These are phyloP conservation scores for Candida dajiaensis DNA, from an alignment of 805 yeast genomes.

Conservation along the genomic window DNA sequence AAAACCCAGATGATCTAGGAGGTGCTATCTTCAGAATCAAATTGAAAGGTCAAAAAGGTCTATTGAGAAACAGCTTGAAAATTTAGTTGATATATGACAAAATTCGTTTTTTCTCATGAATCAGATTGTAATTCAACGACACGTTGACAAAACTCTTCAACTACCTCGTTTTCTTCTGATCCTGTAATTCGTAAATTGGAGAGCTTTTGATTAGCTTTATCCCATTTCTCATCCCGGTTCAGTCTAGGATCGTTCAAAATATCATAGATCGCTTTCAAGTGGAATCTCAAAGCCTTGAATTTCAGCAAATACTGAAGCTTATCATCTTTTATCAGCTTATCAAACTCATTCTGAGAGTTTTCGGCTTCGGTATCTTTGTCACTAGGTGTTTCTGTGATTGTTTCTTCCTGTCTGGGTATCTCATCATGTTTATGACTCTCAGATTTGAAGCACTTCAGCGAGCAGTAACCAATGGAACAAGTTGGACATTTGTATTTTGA, in stretches of 20 bases:
- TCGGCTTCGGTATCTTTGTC: background rate
- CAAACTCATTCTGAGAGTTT: constrained; percentile 19
- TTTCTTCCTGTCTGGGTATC: background rate
- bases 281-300: constrained; percentile 50
- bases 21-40: constrained; percentile 51
- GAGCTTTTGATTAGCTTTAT: constrained; percentile 56
- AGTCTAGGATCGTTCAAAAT: constrained; percentile 41
- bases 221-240: constrained; percentile 50
- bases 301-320: constrained; percentile 39
- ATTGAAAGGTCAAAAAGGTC: constrained; percentile 30
- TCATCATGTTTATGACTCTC: constrained; percentile 28
- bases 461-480: constrained; percentile 43
- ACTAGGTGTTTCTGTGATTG: background rate
- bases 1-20: constrained; percentile 45
- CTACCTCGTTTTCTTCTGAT: constrained; percentile 53
- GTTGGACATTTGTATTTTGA: constrained; percentile 55
- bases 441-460: constrained; percentile 54
- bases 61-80: constrained; percentile 18
- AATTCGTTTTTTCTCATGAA: background rate
- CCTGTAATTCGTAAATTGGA: constrained; percentile 61
- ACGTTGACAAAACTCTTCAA: constrained; percentile 58
- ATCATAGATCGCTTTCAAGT: constrained; percentile 42
- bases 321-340: constrained; percentile 33
- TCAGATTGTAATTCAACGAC: constrained; percentile 12
- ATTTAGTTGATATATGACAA: constrained; percentile 1